phyloP scores from a whole-genome alignment of 1,284 basidiomycete species.

The Stereum hirsutum region DNA sequence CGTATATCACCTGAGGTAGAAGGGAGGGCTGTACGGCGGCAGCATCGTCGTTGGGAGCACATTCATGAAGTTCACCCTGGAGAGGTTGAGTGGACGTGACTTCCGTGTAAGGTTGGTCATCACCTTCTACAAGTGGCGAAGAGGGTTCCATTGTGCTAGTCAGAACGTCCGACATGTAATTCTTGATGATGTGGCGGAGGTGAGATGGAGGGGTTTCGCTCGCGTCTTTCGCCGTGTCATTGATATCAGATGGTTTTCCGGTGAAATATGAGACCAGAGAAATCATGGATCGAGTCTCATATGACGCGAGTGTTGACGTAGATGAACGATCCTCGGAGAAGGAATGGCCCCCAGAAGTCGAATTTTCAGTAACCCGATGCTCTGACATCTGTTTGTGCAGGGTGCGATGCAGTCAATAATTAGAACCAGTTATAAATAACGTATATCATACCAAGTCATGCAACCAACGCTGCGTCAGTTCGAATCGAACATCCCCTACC shows the following conservation, averaged over 20 bases:
- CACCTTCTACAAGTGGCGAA: neutral
- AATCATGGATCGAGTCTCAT: neutral
- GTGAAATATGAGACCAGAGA: neutral
- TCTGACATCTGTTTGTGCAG: neutral
- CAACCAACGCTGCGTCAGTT: neutral
- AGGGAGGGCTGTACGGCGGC: neutral
- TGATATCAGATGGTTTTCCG: neutral
- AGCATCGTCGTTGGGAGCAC: neutral
- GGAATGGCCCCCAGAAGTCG: neutral
- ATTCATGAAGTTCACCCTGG: neutral
- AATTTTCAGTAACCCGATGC: neutral
- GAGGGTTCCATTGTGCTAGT: neutral
- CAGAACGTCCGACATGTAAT: neutral
- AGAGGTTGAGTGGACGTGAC: neutral
- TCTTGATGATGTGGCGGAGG: neutral
- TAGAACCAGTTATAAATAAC: neutral
- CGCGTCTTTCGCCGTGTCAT: neutral
- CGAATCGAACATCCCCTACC: neutral
- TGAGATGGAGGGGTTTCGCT: neutral
- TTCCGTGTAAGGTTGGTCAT: neutral
- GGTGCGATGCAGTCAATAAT: neutral
- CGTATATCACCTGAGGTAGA: neutral
- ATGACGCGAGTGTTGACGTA: neutral
- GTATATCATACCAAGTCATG: neutral
- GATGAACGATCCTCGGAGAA: neutral